Evolutionary conservation across 495 filamentous ascomycete genomes (phyloP).

Genomic region (Cercophora newfieldiana): DNA sequence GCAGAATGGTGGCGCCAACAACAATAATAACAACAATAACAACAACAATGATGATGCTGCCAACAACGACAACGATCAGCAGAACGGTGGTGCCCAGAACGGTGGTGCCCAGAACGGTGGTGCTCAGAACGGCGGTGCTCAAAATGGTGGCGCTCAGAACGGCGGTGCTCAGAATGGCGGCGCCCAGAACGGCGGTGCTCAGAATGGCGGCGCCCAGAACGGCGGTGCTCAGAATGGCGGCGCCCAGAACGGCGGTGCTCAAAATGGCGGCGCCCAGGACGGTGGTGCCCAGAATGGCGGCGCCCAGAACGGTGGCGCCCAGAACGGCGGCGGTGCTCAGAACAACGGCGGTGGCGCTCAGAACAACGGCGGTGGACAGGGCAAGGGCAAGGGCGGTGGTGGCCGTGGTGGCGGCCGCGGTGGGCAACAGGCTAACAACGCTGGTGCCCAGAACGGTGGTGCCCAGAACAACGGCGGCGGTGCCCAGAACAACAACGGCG

Average conservation of each 20-base stretch:
- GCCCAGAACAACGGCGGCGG: conserved; percentile 6
- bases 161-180: conserved; percentile 1
- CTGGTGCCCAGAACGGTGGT: background rate
- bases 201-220: conserved; percentile 15
- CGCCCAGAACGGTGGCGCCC: background rate
- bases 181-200: conserved; percentile 7
- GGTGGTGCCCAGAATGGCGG: background rate
- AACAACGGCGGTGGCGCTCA: background rate
- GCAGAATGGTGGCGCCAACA: conserved; percentile 16
- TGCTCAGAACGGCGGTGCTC: background rate
- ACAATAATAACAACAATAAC: conserved; percentile 16
- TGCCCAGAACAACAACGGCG: conserved; percentile 8
- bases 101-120: background rate
- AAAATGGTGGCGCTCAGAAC: conserved; percentile 5
- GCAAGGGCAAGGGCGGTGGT: conserved; percentile 8
- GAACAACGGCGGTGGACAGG: conserved; percentile 14
- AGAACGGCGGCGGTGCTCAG: background rate
- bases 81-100: background rate
- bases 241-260: background rate
- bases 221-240: conserved; percentile 1
- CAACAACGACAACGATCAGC: conserved; percentile 8
- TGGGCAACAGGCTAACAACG: conserved; percentile 13
- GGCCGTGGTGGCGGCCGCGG: conserved; percentile 10
- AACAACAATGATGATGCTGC: conserved; percentile 9
- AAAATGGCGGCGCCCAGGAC: background rate